phyloP scores from a whole-genome alignment of 2,329 filamentous ascomycete genomes.

The Ophiocordyceps sinensis region DNA sequence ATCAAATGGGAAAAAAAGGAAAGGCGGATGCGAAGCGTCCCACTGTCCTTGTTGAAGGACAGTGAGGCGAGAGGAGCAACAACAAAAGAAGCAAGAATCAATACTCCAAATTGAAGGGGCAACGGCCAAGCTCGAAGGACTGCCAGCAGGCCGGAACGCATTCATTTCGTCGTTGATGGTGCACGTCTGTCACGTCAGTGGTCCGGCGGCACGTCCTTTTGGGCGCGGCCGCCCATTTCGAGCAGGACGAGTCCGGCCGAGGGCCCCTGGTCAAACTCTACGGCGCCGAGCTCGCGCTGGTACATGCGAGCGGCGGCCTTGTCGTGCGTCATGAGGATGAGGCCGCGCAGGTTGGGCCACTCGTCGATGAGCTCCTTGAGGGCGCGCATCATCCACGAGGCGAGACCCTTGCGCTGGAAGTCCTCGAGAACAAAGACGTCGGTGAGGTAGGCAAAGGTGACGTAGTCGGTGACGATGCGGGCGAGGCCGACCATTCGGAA shows the following conservation, averaged over 20 bases:
- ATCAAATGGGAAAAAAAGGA: neutral
- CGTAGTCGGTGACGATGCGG: slow-evolving; percentile 53
- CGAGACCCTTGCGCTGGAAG: slow-evolving; percentile 47
- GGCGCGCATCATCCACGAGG: slow-evolving; percentile 48
- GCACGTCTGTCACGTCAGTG: neutral
- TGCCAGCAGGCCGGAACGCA: neutral
- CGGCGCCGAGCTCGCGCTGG: slow-evolving; percentile 28
- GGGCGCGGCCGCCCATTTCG: slow-evolving; percentile 23
- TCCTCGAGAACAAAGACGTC: slow-evolving; percentile 51
- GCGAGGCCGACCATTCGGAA: slow-evolving; percentile 25
- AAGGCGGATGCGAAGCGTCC: neutral
- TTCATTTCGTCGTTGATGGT: neutral
- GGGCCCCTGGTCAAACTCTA: slow-evolving; percentile 27
- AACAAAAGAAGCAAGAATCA: neutral
- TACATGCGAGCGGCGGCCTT: slow-evolving; percentile 28
- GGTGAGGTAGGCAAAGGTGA: slow-evolving; percentile 52
- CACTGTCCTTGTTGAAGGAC: neutral
- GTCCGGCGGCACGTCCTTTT: slow-evolving; percentile 17
- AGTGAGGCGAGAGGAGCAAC: neutral
- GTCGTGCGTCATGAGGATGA: slow-evolving; percentile 38
- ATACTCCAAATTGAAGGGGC: neutral
- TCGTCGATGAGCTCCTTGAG: slow-evolving; percentile 39
- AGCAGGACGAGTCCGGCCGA: slow-evolving; percentile 24
- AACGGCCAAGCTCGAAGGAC: neutral
- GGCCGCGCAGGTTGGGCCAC: slow-evolving; percentile 45